phyloP scores from a whole-genome alignment of 495 filamentous ascomycete species.

The Bathelium albidoporum region DNA sequence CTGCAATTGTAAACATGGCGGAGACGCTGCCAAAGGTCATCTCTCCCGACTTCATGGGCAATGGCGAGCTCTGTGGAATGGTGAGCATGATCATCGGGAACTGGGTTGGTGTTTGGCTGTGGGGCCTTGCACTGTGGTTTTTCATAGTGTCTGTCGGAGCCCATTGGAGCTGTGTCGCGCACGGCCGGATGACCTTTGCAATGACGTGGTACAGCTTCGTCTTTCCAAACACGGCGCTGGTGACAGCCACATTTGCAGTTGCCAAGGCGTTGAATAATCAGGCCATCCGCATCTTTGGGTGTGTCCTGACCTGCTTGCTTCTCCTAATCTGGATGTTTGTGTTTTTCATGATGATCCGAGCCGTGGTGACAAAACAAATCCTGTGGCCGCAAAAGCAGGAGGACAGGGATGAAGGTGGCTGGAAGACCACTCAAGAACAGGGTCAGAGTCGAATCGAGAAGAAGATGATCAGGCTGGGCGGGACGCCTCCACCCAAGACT shows the following conservation, averaged over 20 bases:
- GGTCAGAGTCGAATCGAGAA: conserved; percentile 5
- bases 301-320: conserved; percentile 50
- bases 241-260: conserved; percentile 20
- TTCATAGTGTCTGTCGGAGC: conserved; percentile 71
- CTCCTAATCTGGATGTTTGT: conserved; percentile 63
- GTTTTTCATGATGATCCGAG: conserved; percentile 57
- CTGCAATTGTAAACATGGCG: conserved; percentile 54
- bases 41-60: conserved; percentile 48
- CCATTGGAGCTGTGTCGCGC: conserved; percentile 57
- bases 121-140: conserved; percentile 79
- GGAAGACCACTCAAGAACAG: conserved; percentile 24
- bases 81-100: conserved; percentile 45
- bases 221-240: conserved; percentile 59
- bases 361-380: conserved; percentile 52
- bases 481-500: background rate
- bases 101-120: conserved; percentile 67
- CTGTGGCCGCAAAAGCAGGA: conserved; percentile 66
- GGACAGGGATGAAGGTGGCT: conserved; percentile 52
- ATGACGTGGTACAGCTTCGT: conserved; percentile 88
- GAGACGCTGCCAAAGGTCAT: conserved; percentile 36
- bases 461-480: background rate
- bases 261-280: conserved; percentile 44
- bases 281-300: conserved; percentile 57
- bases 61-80: conserved; percentile 44
- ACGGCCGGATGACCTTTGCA: conserved; percentile 56